Evolutionary conservation across 2,329 filamentous ascomycete species (phyloP), one percentile per base, ranked within the genome.

Genomic region (Arthrinium puccinioides): DNA sequence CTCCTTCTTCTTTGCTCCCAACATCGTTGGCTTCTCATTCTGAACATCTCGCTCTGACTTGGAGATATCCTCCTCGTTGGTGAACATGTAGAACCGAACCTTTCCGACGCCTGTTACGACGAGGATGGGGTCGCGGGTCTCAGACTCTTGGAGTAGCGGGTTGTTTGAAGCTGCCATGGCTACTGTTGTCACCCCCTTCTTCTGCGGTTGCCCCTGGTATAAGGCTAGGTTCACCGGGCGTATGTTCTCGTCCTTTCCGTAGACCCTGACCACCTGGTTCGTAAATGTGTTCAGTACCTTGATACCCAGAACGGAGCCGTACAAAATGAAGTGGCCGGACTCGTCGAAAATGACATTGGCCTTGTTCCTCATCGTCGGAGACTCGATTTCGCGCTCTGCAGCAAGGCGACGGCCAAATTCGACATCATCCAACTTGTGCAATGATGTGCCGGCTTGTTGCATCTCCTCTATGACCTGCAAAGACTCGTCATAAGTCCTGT

Each of bases 81-180:
- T 95, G 62, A 96, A 98, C 79, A 97, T 88, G 72, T 96, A 98
- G 65, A 98, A 98, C 27, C 94, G 84, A 20, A 84, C 77, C 63
- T 95, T 97, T 44, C 82, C 84, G 31, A 85, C 82, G 1, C 82
- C 90, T 0, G 92, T 97, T 9, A 77, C 74, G 30, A 94, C 75
- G 7, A 98, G 69, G 54, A 97, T 90, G 0, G 94, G 89, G 56
- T 98, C 92, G 43, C 89, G 76, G 15, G 80, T 78, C 61, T 96
- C 90, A 2, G 92, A 87, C 66, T 96, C 89, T 54, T 92, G 86
- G 3, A 98, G 74, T 1, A 98, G 73, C 0, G 94, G 92, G 57
- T 98, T 98, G 50, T 78, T 84, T 23, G 87, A 94, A 1, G 94
- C 92, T 2, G 92, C 94, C 92, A 98, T 98, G 47, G 89, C 89